Base-by-base conservation (phyloP, 371 early-diverging fungal species). In the Mortierella polycephala region DNA sequence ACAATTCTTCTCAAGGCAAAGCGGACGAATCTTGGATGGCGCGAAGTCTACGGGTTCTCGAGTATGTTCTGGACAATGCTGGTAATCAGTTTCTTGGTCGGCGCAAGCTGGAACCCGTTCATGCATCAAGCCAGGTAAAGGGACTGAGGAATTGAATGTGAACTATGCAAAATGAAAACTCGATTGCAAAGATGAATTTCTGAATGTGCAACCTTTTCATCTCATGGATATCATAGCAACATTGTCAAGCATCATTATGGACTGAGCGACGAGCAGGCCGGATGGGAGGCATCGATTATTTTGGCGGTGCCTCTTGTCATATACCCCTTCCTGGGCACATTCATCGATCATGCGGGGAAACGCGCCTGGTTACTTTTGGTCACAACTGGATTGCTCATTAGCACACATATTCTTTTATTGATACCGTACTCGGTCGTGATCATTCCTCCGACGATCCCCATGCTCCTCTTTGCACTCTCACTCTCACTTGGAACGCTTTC, bases 61-160 rank as follows among this genome's bases (percentile, higher is more conserved):
- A 79, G 41, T 23, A 73, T 79, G 73, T 66, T 79, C 21, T 79
- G 80, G 80, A 65, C 66, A 20, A 37, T 79, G 47, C 21, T 79
- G 14, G 63, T 60, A 5, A 79, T 79, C 44, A 72, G 73, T 39
- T 79, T 79, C 49, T 57, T 72, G 46, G 69, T 79, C 13, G 80
- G 80, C 23, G 69, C 80, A n/a, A 79, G 80, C 47, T 79, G 80
- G 80, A 79, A 69, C 60, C 80, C 80, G 6, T 79, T 79, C 37
- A 72, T 79, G 69, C 80, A 79, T 54, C 80, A 79, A 45, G 65
- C 80, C 4, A 79, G 77, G 77, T 76, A 67, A 13, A 5, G 37
- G 1, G 10, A 4, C 49, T 30, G 12, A 39, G 41, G 16, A 4
- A 30, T 30, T 30, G 30, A 30, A 30, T 4, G 30, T 30, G 4